Evolutionary conservation across 768 basidiomycete genomes (phyloP), one percentile per base, ranked within the genome.

Genomic region (Fomitopsis serialis): DNA sequence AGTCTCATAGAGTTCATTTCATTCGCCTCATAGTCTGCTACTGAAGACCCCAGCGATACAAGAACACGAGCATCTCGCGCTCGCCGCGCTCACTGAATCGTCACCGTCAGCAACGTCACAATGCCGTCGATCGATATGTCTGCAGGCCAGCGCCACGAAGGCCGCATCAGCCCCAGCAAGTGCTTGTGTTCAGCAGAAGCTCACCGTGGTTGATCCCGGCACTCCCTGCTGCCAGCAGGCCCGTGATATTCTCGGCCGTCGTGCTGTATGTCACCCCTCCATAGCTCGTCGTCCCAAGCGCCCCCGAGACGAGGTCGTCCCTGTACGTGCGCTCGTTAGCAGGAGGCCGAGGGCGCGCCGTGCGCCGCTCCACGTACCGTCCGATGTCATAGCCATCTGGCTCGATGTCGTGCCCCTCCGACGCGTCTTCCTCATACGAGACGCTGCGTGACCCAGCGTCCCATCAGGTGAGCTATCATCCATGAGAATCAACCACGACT

Each of bases 141-240:
- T 45, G 9, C n/a, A n/a, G n/a, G n/a, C n/a, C n/a, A n/a, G n/a
- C 21, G 24, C 4, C 9, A 25, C n/a, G 22, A 10, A 45, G 13
- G 29, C 22, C 37, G 15, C 15, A 19, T 5, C 37, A 40, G 5
- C 7, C 37, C 6, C 37, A 40, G 15, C 6, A 5, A 40, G 29
- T 32, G 7, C 37, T 4, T 40, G 4, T 17, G 37, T 17, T 19
- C 13, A 4, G 15, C 25, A 21, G 37, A 40, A 40, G 37, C 45
- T n/a, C 49, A 81, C 79, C 77, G 34, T 79, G 79, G 52, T 81
- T 79, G n/a, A 81, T 58, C 2, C 83, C 80, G 1, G 62, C 44
- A 23, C 71, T 66, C 3, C 85, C 85, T 5, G 78, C 56, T 2
- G 76, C 58, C 53, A 87, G 72, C 23, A 87, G 70, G 4, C 80